Evolutionary conservation across 2,329 filamentous ascomycete genomes (phyloP), one percentile per base, ranked within the genome.

Genomic region (Neonectria faginata): DNA sequence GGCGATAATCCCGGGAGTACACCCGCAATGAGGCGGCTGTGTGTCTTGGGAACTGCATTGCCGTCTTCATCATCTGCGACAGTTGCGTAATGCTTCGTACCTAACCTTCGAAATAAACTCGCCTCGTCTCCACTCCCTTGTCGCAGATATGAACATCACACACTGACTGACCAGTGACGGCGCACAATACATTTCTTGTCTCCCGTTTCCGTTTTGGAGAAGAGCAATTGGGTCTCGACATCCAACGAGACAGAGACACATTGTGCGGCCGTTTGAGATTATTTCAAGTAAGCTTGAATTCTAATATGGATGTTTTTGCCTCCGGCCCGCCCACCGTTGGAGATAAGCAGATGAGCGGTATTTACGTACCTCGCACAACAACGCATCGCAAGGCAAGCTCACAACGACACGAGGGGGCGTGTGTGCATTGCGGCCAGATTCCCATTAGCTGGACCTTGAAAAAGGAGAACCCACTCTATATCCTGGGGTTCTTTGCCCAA

Each of bases 251-350:
- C 41, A 64, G 61, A 71, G 62, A 73, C 70, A 72, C 65, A 53
- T 72, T 73, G 68, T 68, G 68, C 70, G 70, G 66, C 67, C 51
- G 67, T 72, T 68, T 72, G 67, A 68, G 66, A 67, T 66, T 70
- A 69, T 71, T 71, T 57, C 60, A 72, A 73, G 70, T 73, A 73
- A 73, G 71, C 71, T 73, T 73, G 71, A 72, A 71, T 66, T 72
- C 64, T 72, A 73, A 61, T 62, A 63, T 61, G 64, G 36, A 69
- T 59, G 57, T 60, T 6, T 41, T 42, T 64, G 68, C 64, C 56
- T 62, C 60, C 18, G 44, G 60, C 60, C 55, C 54, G 67, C 66
- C 69, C 64, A 65, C 53, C 65, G 54, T 61, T 44, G 20, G 60
- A 72, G 68, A 67, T 69, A 64, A 69, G 68, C 52, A 39, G 27